Conservation (phyloP, 2,329 filamentous ascomycete genomes). For the Botrytis porri region DNA sequence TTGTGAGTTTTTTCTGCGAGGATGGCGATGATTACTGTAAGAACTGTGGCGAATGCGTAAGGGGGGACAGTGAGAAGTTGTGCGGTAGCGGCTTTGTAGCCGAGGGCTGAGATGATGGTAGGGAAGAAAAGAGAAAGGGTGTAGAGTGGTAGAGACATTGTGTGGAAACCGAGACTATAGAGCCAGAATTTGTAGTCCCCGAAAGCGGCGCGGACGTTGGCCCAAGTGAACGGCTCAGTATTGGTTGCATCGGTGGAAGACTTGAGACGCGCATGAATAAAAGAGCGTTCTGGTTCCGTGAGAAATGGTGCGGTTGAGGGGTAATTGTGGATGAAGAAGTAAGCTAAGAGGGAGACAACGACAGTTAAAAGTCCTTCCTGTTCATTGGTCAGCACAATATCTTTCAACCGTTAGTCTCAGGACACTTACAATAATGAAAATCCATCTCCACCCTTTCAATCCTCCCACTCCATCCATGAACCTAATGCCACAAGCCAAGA, state of each 20-base stretch:
- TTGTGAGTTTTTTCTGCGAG: constrained; percentile 56
- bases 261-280: constrained; percentile 55
- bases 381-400: constrained; percentile 12
- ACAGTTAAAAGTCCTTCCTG: constrained; percentile 56
- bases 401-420: background rate
- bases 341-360: constrained; percentile 48
- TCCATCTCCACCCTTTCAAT: constrained; percentile 55
- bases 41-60: constrained; percentile 59
- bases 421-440: constrained; percentile 53
- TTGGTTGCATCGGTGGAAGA: constrained; percentile 68
- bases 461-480: constrained; percentile 53
- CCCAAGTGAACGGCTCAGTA: constrained; percentile 67
- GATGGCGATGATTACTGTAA: constrained; percentile 57
- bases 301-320: constrained; percentile 58
- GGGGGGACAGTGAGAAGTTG: constrained; percentile 62
- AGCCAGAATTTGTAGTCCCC: constrained; percentile 70
- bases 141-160: constrained; percentile 63
- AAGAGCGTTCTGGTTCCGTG: constrained; percentile 43
- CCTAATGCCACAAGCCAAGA: constrained; percentile 55
- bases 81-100: constrained; percentile 51
- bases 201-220: constrained; percentile 59
- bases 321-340: constrained; percentile 65
- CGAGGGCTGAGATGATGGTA: constrained; percentile 53
- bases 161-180: constrained; percentile 70
- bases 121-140: constrained; percentile 55